Percentiles rank a stretch among this genome's conserved stretches.
These are phyloP conservation scores for Ophiostoma australiae DNA, from an alignment of 2,329 filamentous ascomycete genomes.

Conservation along the genomic window DNA sequence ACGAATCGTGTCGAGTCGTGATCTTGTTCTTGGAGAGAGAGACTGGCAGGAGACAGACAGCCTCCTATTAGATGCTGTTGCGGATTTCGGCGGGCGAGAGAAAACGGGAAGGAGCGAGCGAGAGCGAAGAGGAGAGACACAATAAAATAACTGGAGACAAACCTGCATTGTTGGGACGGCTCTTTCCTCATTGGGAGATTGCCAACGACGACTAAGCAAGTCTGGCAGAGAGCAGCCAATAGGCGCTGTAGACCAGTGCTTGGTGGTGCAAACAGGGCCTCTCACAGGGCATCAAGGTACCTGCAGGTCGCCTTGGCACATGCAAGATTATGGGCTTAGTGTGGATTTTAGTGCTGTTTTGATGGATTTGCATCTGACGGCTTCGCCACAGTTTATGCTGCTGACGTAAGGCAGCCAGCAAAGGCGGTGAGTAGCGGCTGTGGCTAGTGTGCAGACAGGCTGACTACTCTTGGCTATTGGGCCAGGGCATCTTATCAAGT, in stretches of 20 bases:
- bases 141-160: constrained; percentile 13
- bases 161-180: neutral
- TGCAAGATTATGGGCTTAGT: neutral
- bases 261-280: neutral
- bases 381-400: neutral
- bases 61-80: constrained; percentile 5
- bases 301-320: constrained; percentile 10
- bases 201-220: constrained; percentile 12
- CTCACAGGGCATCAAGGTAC: constrained; percentile 18
- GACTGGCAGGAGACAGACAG: neutral
- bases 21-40: neutral
- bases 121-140: neutral
- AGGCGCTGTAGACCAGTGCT: constrained; percentile 7
- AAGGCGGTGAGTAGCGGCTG: neutral
- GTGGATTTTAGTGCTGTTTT: too few relatives aligned
- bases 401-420: neutral
- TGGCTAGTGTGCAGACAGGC: neutral
- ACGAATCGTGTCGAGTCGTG: neutral
- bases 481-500: neutral
- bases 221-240: neutral
- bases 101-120: constrained; percentile 7
- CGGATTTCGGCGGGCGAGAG: neutral
- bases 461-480: neutral
- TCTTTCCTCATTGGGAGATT: constrained; percentile 20
- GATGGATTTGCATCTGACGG: too few relatives aligned